Evolutionary conservation across 345 rosid genomes (phyloP), one percentile per base, ranked within the genome.

Genomic region (Citrus sp.): DNA sequence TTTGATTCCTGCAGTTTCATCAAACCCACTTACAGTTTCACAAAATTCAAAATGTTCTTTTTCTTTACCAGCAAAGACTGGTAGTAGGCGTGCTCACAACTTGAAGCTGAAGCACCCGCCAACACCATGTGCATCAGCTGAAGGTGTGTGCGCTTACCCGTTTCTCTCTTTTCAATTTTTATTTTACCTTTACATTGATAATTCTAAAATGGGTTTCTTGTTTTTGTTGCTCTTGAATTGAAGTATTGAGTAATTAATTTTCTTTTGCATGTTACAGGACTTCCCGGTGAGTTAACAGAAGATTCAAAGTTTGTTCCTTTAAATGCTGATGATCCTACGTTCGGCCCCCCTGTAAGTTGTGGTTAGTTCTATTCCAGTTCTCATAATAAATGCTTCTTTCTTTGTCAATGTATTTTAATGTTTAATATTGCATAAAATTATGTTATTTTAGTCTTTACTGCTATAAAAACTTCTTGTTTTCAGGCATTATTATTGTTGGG

Each of bases 311-410:
- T 95, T 30, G 98, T 89, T 80, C 98, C 95, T 30, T 81, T 93
- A 67, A 91, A 88, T 66, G 85, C 90, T 25, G 87, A 93, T 83
- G 97, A 92, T 76, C 90, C 97, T 21, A 77, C 73, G 30, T 92
- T 78, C 65, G 98, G 98, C 70, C 97, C 97, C 78, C 95, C 97
- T 83, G 98, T 93, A 87, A 90, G 97, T 92, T 88, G 82, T 79
- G 85, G 88, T 87, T 64, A 78, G 85, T 81, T 79, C 73, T 32
- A 37, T 85, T 30, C 65, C 54, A 58, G 34, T 59, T 74, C 9
- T 56, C 54, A 32, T 72, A 13, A 40, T 72, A 13, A 40, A 13
- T 19, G 6, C 46, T 73, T 35, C 32, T 1, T 73, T 35, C 32
- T 1, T n/a, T 28, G 22, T 4, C 10, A 66, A 27, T 46, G 51